Evolutionary conservation across 805 yeast genomes (phyloP), one percentile per base, ranked within the genome.

Genomic region (Yarrowia sp.): DNA sequence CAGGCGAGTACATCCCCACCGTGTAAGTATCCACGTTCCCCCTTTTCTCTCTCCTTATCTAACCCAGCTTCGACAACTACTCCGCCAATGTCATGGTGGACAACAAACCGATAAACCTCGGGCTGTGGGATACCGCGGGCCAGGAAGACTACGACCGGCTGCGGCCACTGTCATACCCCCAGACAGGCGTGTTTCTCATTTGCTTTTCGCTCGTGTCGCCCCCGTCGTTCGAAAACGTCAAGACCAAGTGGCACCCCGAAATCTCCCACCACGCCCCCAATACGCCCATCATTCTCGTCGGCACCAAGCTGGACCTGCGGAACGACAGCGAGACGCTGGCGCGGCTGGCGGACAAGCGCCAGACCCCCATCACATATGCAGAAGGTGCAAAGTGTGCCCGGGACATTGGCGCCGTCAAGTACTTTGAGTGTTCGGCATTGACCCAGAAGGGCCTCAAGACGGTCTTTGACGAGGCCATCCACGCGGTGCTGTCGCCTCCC

Each of bases 111-210:
- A 87, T 89, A 71, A 90, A 90, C 72, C 80, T 92, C 61, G 96
- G 96, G 24, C 81, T 92, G 51, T 92, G 97, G 97, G 97, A 92
- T 82, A 92, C 97, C 16, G 97, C 97, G 3, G 97, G 97, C 28
- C 97, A 92, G 76, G 88, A 89, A 72, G 97, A 91, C 74, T 91
- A 91, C 75, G 97, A 92, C 74, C 81, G 96, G 67, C 81, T 91
- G 71, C 82, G 97, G 76, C 97, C 97, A 2, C 79, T 92, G 67
- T 88, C 95, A 9, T 92, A 92, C 72, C 96, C 97, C 3, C 96
- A 92, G 73, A 91, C 97, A 0, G 96, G 90, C 71, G 88, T 92
- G 36, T 92, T 92, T 72, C 77, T 92, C 62, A 83, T 90, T 66
- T 92, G 97, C 76, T 92, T 91, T 75, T 89, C 96, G 6, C 85